Conservation (phyloP, 345 rosid species). For the Eutrema japonicum region DNA sequence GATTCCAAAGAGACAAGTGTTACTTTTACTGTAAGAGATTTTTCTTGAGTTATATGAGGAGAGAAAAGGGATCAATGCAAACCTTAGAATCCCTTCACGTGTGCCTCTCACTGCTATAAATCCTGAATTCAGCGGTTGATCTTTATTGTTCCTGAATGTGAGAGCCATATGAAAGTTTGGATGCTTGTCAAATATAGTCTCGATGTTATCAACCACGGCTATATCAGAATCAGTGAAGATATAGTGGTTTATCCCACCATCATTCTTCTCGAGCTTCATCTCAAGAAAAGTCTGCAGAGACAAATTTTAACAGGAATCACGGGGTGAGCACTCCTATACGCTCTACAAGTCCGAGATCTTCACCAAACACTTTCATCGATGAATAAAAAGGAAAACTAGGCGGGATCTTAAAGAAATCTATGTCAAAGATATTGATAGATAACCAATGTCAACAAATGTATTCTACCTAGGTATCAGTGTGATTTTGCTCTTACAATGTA, state of each 20-base stretch:
- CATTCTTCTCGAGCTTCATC: constrained; percentile 57
- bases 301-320: neutral
- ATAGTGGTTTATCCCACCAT: constrained; percentile 56
- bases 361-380: too few species aligned
- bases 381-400: neutral
- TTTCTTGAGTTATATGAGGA: constrained; percentile 7
- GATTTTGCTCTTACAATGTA: constrained; percentile 90
- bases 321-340: neutral
- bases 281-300: constrained; percentile 68
- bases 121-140: constrained; percentile 93
- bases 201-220: constrained; percentile 74
- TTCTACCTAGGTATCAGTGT: constrained; percentile 65
- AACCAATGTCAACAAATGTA: constrained; percentile 22
- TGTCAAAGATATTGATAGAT: neutral
- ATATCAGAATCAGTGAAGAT: constrained; percentile 92
- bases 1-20: neutral
- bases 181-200: constrained; percentile 58
- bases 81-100: constrained; percentile 75
- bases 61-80: constrained; percentile 16
- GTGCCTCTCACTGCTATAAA: constrained; percentile 95
- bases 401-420: constrained; percentile 7
- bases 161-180: constrained; percentile 78
- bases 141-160: constrained; percentile 93
- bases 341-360: neutral
- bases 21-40: constrained; percentile 1